Base-by-base conservation (phyloP, 495 filamentous ascomycete species). In the Diplogelasinospora grovesii region DNA sequence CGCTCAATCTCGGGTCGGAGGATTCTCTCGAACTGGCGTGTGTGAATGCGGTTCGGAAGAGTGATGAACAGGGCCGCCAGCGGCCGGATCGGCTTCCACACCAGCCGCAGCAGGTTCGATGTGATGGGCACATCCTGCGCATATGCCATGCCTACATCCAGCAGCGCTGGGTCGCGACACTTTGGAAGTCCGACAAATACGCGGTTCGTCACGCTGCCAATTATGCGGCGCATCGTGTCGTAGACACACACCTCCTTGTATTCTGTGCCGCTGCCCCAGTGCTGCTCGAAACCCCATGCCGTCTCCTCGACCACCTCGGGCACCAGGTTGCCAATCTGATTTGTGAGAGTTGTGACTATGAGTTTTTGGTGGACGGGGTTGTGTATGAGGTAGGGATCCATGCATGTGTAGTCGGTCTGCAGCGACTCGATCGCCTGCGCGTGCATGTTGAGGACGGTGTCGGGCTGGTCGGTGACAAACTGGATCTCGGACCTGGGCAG, bases 391-490 rank as follows among this genome's bases (percentile, higher is more conserved):
- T 31, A 36, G 1, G 60, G 55, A 33, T 67, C 56, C 27, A 59
- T 45, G 22, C 54, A 27, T 5, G 62, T 63, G 44, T 63, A 65
- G 37, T 69, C 54, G 26, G 55, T 48, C 44, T 68, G 60, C 4
- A 71, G 44, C 14, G 48, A 20, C 9, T 65, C 57, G 4, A 50
- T 41, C 21, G 62, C 53, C 25, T 57, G 46, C 9, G 36, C 41
- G 32, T 56, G 50, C 26, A 59, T 46, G 45, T 49, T 43, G 7
- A 73, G 46, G 7, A 60, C 50, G 5, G 46, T 32, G 44, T 72
- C 66, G n/a, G 70, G 63, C 52, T 74, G 68, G 14, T 68, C 61
- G 18, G 56, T 43, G 23, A 73, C 57, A 53, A 63, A 73, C 37
- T 63, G 54, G 5, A 57, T 48, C 26, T 67, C 54, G 11, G 56